These are phyloP conservation scores for Cystobasidium ongulense DNA, from an alignment of 768 basidiomycete genomes.

Conservation along the genomic window DNA sequence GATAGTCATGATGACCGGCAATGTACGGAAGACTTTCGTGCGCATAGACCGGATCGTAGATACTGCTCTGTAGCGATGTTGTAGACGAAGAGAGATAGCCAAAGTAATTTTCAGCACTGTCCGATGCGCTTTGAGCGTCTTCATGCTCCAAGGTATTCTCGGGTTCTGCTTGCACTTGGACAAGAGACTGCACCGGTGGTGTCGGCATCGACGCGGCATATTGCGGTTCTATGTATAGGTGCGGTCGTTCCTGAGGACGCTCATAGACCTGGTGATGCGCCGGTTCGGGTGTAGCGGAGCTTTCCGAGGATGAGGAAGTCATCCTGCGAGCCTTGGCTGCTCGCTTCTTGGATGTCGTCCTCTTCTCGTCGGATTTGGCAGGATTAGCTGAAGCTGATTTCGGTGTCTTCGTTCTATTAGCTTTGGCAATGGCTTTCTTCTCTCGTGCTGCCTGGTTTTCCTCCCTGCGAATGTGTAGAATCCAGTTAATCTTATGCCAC, in stretches of 20 bases:
- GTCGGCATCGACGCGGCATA: background rate
- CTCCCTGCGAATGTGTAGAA: background rate
- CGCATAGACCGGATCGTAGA: background rate
- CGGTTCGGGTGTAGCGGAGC: background rate
- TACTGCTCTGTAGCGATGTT: background rate
- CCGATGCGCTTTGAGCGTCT: background rate
- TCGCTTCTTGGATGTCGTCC: background rate
- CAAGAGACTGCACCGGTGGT: background rate
- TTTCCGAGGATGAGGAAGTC: background rate
- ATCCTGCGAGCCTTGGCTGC: background rate
- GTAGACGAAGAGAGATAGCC: background rate
- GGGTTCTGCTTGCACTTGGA: background rate
- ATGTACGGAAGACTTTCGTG: background rate
- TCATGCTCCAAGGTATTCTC: background rate
- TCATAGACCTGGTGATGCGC: background rate
- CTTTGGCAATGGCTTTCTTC: constrained; percentile 21
- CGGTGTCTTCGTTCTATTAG: background rate
- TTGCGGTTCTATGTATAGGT: background rate
- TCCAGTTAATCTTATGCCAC: background rate
- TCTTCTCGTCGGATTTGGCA: background rate
- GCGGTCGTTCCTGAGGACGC: background rate
- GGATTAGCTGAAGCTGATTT: background rate
- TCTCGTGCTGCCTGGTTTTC: constrained; percentile 14
- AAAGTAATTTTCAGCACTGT: background rate
- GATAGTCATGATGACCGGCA: background rate